Evolutionary conservation across 371 early-diverging fungal genomes (phyloP).

Genomic region (Rhizopus microsporus): DNA sequence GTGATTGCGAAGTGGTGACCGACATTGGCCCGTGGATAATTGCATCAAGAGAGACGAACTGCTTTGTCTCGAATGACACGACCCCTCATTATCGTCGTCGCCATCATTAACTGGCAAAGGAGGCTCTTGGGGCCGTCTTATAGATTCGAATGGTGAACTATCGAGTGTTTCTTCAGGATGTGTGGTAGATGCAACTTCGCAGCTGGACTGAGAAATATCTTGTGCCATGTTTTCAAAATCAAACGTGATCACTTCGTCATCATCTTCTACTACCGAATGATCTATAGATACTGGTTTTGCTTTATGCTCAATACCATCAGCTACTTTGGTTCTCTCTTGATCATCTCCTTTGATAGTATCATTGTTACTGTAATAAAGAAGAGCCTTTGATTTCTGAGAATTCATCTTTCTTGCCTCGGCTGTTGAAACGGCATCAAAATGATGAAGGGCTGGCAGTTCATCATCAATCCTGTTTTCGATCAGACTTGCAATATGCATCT

Average conservation of each 20-base stretch:
- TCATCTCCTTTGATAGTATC: neutral
- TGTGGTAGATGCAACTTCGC: neutral
- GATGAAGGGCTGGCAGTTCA: neutral
- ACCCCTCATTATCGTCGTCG: neutral
- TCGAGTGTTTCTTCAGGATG: neutral
- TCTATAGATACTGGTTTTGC: neutral
- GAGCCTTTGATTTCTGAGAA: too few relatives aligned
- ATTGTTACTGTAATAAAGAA: neutral
- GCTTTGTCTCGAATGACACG: neutral
- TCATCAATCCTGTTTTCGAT: constrained; percentile 15
- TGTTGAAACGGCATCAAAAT: neutral
- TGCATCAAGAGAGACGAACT: constrained; percentile 1
- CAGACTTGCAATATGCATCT: constrained; percentile 9
- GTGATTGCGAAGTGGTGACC: constrained; percentile 2
- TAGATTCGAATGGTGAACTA: neutral
- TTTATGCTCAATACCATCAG: neutral
- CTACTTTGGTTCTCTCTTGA: neutral
- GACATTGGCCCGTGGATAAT: neutral
- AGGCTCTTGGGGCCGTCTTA: neutral
- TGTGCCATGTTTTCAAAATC: constrained; percentile 2
- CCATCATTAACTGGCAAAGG: neutral
- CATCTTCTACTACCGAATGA: neutral
- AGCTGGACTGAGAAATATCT: neutral
- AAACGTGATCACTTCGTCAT: neutral
- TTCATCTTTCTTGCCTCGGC: neutral